Evolutionary conservation across 208 protist species (phyloP).

Genomic region (Eutreptiella sp.): DNA sequence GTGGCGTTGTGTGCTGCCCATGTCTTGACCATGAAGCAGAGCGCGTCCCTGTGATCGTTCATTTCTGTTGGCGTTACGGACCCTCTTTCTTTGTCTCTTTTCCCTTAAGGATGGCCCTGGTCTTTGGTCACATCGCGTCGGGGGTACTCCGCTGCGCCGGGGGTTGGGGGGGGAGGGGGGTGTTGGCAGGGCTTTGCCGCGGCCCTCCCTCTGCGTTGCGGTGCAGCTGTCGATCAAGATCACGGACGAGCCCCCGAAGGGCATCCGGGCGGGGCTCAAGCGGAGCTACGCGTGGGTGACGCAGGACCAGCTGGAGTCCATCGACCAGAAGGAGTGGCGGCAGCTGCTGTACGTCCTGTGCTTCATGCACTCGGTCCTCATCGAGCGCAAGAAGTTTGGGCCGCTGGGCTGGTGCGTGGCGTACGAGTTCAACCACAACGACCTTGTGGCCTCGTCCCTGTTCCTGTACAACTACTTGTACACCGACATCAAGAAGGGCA

Average conservation of each 20-base stretch:
- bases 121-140: too few relatives aligned
- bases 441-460: conserved; percentile 61
- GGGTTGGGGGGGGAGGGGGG: too few relatives aligned
- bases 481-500: conserved; percentile 39
- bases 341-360: conserved; percentile 70
- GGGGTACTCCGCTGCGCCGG: too few relatives aligned
- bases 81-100: too few relatives aligned
- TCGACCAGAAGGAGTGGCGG: conserved; percentile 53
- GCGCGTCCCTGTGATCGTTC: too few relatives aligned
- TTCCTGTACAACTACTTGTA: conserved; percentile 72
- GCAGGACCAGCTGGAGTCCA: conserved; percentile 52
- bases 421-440: conserved; percentile 97
- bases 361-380: conserved; percentile 93
- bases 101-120: too few relatives aligned
- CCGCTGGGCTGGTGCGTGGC: conserved; percentile 96
- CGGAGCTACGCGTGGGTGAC: conserved; percentile 48
- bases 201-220: too few relatives aligned
- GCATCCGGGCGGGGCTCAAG: conserved; percentile 54
- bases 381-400: conserved; percentile 96
- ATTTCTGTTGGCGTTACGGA: too few relatives aligned
- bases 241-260: conserved; percentile 94
- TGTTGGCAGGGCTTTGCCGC: too few relatives aligned
- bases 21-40: too few relatives aligned
- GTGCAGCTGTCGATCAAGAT: conserved; percentile 95
- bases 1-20: too few relatives aligned